A percentile compares a stretch with the other conserved stretches of the same genome.
Evolutionary conservation across 306 rosid genomes (phyloP).

Genomic region (Casuarina cunninghamiana): DNA sequence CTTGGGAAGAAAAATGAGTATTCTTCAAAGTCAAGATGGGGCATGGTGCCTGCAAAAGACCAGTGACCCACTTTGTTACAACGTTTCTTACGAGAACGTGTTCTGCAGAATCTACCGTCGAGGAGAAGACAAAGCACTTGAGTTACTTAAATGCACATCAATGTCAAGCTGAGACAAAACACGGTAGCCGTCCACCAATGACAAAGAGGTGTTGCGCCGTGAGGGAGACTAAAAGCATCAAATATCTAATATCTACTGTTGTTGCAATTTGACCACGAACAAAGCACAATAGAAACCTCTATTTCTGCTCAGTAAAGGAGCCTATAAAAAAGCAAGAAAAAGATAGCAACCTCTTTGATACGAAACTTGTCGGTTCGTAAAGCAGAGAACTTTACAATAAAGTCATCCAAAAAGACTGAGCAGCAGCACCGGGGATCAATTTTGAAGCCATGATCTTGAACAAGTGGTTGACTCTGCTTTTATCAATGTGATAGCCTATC

Average conservation of each 20-base stretch:
- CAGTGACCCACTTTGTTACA: no score
- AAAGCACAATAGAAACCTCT: not conserved
- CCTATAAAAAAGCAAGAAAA: not conserved
- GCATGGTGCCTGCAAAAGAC: no score
- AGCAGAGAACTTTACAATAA: not conserved
- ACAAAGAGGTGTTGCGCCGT: not conserved
- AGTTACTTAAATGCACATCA: not conserved
- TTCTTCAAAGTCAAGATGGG: no score
- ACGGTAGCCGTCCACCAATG: not conserved
- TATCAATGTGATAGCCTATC: slow-evolving; percentile 56
- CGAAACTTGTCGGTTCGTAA: not conserved
- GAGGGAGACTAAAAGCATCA: not conserved
- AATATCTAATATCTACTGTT: not conserved
- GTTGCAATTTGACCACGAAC: not conserved
- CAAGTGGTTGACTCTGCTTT: slow-evolving; percentile 32
- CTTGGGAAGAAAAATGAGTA: no score
- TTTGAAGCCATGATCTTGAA: not conserved
- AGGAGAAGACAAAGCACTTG: no score
- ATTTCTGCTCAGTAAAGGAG: not conserved
- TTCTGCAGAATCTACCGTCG: no score
- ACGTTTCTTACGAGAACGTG: no score
- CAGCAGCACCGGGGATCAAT: slow-evolving; percentile 3
- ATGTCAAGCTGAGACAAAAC: not conserved
- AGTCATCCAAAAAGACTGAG: slow-evolving; percentile 5
- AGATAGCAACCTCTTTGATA: not conserved